These are phyloP conservation scores for Leersia perrieri DNA, from an alignment of 176 grass and related monocot species.

Conservation along the genomic window DNA sequence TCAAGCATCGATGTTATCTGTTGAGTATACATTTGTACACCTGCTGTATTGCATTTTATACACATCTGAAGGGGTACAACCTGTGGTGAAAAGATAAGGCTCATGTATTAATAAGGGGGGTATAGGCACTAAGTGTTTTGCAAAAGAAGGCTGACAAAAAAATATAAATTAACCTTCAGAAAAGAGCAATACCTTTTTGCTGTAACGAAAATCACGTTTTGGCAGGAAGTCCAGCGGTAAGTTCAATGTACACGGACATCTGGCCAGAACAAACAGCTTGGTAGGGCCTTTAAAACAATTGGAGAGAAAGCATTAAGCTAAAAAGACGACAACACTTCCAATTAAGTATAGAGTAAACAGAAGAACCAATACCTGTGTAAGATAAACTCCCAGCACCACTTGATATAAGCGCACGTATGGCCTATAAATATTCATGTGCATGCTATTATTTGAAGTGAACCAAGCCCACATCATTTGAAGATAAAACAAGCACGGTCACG, in stretches of 20 bases:
- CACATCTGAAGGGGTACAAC: conserved; percentile 57
- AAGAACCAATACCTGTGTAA: conserved; percentile 53
- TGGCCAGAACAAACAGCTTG: conserved; percentile 84
- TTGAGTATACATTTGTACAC: conserved; percentile 26
- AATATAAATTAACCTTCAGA: background rate
- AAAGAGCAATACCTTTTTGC: conserved; percentile 66
- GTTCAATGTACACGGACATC: conserved; percentile 65
- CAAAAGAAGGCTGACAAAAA: background rate
- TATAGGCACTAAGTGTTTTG: background rate
- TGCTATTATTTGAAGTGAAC: conserved; percentile 1
- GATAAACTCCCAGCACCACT: conserved; percentile 82
- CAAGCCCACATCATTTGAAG: background rate
- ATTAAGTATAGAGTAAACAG: conserved; percentile 18
- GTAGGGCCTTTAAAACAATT: conserved; percentile 57
- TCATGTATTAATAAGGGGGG: background rate
- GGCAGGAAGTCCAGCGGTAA: conserved; percentile 78
- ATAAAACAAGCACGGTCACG: no score
- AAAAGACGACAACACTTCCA: background rate
- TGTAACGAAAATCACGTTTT: conserved; percentile 84
- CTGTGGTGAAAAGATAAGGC: conserved; percentile 36
- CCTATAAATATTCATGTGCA: conserved; percentile 47
- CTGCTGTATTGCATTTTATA: conserved; percentile 64
- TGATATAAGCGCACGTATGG: conserved; percentile 79
- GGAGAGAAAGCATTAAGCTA: conserved; percentile 17
- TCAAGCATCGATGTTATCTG: conserved; percentile 15